phyloP scores from a whole-genome alignment of 352 stramenopile genomes.

The Phytophthora tubulina region DNA sequence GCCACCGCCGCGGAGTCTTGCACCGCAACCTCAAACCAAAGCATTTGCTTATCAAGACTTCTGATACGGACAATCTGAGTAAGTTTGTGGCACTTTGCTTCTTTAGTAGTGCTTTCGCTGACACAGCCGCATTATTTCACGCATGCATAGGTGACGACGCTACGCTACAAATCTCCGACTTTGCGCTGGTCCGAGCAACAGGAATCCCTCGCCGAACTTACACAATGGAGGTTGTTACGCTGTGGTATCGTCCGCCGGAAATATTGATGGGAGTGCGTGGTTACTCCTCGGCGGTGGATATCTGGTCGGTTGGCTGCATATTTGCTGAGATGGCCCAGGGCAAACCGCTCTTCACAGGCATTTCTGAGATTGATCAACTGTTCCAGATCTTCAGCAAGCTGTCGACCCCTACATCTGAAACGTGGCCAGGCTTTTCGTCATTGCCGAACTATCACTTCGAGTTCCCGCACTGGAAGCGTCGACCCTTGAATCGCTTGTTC shows the following conservation, averaged over 20 bases:
- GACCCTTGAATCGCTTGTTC: slow-evolving; percentile 76
- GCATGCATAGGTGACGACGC: slow-evolving; percentile 64
- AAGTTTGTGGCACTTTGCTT: slow-evolving; percentile 14
- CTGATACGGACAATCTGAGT: slow-evolving; percentile 69
- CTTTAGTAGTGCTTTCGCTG: too few species aligned
- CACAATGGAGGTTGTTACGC: slow-evolving; percentile 92
- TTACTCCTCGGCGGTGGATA: slow-evolving; percentile 91
- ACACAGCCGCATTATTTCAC: neutral
- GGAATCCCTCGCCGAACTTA: slow-evolving; percentile 90
- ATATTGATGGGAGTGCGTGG: slow-evolving; percentile 91
- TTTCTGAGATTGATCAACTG: slow-evolving; percentile 87
- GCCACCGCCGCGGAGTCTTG: slow-evolving; percentile 87
- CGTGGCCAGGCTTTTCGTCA: slow-evolving; percentile 97
- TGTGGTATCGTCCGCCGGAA: slow-evolving; percentile 93
- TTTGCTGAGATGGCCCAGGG: slow-evolving; percentile 97
- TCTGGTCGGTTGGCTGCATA: slow-evolving; percentile 97
- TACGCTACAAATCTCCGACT: slow-evolving; percentile 88
- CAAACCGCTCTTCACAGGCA: slow-evolving; percentile 84
- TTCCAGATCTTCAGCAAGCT: slow-evolving; percentile 94
- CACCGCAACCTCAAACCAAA: slow-evolving; percentile 93
- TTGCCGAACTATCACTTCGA: slow-evolving; percentile 98
- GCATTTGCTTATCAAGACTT: slow-evolving; percentile 88
- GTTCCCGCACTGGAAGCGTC: slow-evolving; percentile 83
- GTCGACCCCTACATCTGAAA: slow-evolving; percentile 96
- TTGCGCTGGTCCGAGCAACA: slow-evolving; percentile 89